phyloP scores from a whole-genome alignment of 2,329 filamentous ascomycete species.

The Myriosclerotinia scirpicola region DNA sequence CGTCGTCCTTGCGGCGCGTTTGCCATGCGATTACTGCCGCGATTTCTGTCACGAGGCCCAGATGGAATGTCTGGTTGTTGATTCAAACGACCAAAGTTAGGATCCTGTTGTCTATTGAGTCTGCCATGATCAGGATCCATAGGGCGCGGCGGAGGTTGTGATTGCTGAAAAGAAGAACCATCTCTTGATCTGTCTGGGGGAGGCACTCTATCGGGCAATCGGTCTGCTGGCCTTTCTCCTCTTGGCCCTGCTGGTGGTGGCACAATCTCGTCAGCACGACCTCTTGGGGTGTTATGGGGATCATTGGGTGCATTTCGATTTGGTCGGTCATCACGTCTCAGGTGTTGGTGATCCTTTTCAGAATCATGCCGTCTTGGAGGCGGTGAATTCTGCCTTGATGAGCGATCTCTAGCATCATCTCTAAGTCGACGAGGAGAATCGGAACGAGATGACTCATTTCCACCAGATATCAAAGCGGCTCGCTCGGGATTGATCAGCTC shows the following conservation, averaged over 20 bases:
- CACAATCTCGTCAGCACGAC: constrained; percentile 34
- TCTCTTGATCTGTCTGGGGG: constrained; percentile 43
- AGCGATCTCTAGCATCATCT: constrained; percentile 37
- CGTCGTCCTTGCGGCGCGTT: constrained; percentile 31
- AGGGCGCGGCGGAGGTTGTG: constrained; percentile 41
- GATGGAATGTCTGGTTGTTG: constrained; percentile 52
- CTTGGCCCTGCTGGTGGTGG: constrained; percentile 40
- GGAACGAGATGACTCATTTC: constrained; percentile 34
- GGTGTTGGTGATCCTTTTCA: constrained; percentile 42
- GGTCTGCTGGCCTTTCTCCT: constrained; percentile 47
- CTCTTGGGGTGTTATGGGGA: constrained; percentile 29
- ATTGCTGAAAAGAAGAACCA: constrained; percentile 42
- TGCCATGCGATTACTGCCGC: constrained; percentile 36
- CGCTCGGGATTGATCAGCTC: constrained; percentile 41
- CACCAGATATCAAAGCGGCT: constrained; percentile 39
- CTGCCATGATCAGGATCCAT: constrained; percentile 53
- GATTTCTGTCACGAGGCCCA: constrained; percentile 56
- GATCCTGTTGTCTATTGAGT: constrained; percentile 51
- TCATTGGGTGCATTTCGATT: constrained; percentile 31
- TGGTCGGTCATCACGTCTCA: constrained; percentile 37
- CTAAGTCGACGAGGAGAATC: constrained; percentile 38
- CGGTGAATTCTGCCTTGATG: constrained; percentile 50
- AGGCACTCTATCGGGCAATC: constrained; percentile 46
- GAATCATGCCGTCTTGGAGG: constrained; percentile 52
- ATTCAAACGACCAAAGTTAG: constrained; percentile 63